Evolutionary conservation across 2,329 filamentous ascomycete genomes (phyloP).

Genomic region (Diaporthe sp.): DNA sequence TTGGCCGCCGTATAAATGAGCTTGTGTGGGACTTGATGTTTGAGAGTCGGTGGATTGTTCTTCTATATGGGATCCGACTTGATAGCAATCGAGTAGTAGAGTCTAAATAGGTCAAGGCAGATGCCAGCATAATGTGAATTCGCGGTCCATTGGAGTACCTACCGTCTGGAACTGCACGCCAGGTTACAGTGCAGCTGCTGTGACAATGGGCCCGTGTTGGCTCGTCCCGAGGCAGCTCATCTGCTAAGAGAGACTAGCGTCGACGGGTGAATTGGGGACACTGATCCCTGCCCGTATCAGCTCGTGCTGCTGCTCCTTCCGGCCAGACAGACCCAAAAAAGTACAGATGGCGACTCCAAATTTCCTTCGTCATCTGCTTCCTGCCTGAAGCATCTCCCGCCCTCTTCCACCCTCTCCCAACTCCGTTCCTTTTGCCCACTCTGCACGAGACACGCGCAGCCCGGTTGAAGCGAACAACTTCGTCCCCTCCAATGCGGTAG

Average conservation of each 20-base stretch:
- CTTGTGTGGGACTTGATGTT: neutral
- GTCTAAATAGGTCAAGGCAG: neutral
- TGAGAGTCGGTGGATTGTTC: neutral
- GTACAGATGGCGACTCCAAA: slow-evolving; percentile 41
- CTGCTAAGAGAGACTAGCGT: neutral
- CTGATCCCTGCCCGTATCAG: slow-evolving; percentile 17
- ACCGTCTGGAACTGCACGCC: neutral
- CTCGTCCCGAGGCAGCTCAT: neutral
- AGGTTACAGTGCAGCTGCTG: slow-evolving; percentile 2
- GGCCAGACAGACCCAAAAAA: slow-evolving; percentile 35
- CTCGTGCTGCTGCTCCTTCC: slow-evolving; percentile 10
- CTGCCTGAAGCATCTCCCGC: slow-evolving; percentile 9
- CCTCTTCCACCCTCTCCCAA: neutral
- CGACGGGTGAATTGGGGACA: slow-evolving; percentile 9
- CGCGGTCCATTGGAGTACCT: neutral
- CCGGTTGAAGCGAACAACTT: neutral
- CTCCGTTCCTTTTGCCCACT: neutral
- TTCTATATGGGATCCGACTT: neutral
- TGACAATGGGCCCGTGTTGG: neutral
- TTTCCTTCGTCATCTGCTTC: slow-evolving; percentile 37
- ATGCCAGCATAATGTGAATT: neutral
- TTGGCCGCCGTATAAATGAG: slow-evolving; percentile 37
- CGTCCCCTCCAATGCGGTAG: slow-evolving; percentile 8
- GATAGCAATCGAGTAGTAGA: neutral
- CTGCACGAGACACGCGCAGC: neutral